Base-by-base conservation (phyloP, 2,329 filamentous ascomycete species). In the Venturia pyrina region DNA sequence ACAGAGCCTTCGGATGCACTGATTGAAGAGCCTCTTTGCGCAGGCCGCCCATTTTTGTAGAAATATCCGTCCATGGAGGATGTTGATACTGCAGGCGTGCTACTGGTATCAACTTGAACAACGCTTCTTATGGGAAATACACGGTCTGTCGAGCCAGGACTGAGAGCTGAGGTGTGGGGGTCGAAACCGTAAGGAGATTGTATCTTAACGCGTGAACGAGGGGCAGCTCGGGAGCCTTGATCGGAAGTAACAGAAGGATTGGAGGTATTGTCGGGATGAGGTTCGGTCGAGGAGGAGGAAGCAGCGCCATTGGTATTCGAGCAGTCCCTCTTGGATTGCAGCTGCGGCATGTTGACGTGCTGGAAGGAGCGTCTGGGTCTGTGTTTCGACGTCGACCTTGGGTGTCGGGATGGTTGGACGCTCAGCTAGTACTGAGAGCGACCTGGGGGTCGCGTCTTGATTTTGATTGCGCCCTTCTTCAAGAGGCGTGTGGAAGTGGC, bases 71-170 rank as follows among this genome's bases (percentile, higher is more conserved):
- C 67, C 69, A 74, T 34, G 68, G 68, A 75, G 63, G 69, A 70
- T 62, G 65, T 67, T 66, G 67, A 67, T 53, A 68, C 72, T 60
- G 70, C 70, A 4, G 74, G 74, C 5, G 77, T 80, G 1, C 78
- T 75, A 13, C 75, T 76, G 7, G 85, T 84, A 70, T 90, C 87
- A 50, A 93, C 85, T 7, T 85, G 89, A 32, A 93, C 81, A 56
- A 90, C 87, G n/a, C 89, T 92, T 62, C 89, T 85, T 41, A 93
- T 89, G n/a, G 90, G 90, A 66, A 90, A 93, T 5, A 93, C 88
- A 65, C 89, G 83, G 71, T 93, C 83, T 60, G 77, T 73, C 5
- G 75, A 70, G 48, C 73, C 74, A 21, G 79, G 78, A 68, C 78
- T 80, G 61, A 79, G 69, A 7, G 70, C 64, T 34, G 50, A 56